Evolutionary conservation across 1,139 yeast genomes (phyloP).

Genomic region (Nakaseomyces bracarensis): DNA sequence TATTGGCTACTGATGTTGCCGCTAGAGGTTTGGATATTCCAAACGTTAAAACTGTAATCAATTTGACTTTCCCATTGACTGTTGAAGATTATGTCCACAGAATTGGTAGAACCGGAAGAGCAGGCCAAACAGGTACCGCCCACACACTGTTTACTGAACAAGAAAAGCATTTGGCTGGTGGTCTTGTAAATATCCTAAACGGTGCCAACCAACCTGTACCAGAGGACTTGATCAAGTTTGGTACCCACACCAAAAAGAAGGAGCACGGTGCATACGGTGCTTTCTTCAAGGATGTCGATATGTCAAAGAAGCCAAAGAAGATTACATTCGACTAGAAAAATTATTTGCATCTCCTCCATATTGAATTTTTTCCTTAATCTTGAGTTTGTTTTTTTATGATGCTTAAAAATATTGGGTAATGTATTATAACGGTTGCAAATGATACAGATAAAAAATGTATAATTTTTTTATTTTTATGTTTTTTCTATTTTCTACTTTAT

Average conservation of each 20-base stretch:
- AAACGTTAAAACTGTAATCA: slow-evolving; percentile 90
- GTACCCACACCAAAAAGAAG: slow-evolving; percentile 96
- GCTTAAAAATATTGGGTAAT: slow-evolving; percentile 5
- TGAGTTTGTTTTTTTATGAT: not conserved
- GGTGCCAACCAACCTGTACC: slow-evolving; percentile 97
- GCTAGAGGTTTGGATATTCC: slow-evolving; percentile 98
- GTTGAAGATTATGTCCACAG: slow-evolving; percentile 97
- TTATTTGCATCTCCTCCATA: not conserved
- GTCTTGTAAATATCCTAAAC: slow-evolving; percentile 78
- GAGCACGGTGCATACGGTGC: slow-evolving; percentile 96
- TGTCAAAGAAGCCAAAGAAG: slow-evolving; percentile 82
- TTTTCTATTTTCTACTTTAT: not conserved
- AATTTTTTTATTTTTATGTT: not conserved
- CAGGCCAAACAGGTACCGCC: slow-evolving; percentile 91
- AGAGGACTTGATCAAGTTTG: slow-evolving; percentile 89
- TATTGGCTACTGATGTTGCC: slow-evolving; percentile 97
- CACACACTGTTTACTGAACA: slow-evolving; percentile 94
- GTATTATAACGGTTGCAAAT: slow-evolving; percentile 3
- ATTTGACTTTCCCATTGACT: slow-evolving; percentile 93
- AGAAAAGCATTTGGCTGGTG: slow-evolving; percentile 95
- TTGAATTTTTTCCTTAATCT: not conserved
- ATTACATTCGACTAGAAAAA: slow-evolving; percentile 51
- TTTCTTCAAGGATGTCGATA: slow-evolving; percentile 85
- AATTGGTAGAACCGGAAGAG: slow-evolving; percentile 98
- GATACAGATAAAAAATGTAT: not conserved